phyloP scores from a whole-genome alignment of 805 yeast genomes.

The Hanseniaspora vineae region DNA sequence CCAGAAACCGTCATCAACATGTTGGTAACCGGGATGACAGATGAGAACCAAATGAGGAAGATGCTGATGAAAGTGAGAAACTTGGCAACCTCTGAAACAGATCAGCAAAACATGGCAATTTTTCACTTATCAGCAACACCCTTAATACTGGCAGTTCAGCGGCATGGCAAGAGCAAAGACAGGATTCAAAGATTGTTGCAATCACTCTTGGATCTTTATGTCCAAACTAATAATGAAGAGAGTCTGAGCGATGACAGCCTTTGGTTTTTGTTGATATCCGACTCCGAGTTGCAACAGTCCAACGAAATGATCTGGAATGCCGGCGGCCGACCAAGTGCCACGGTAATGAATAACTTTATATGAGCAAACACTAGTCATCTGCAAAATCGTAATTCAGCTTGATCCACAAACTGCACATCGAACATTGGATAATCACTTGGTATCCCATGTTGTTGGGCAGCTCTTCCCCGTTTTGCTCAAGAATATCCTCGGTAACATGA shows the following conservation, averaged over 20 bases:
- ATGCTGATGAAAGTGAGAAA: too few species aligned
- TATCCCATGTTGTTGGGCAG: constrained; percentile 37
- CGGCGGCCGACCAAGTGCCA: neutral
- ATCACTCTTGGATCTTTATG: neutral
- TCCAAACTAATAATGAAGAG: neutral
- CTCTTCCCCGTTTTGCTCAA: constrained; percentile 34
- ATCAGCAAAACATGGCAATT: too few species aligned
- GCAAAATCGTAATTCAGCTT: constrained; percentile 46
- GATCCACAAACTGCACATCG: constrained; percentile 77
- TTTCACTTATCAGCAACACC: neutral
- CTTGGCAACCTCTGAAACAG: too few species aligned
- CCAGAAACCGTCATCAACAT: neutral
- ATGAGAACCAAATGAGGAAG: too few species aligned
- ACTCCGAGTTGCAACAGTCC: neutral
- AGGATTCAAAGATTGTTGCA: neutral
- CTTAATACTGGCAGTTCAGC: neutral
- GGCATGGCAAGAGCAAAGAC: neutral
- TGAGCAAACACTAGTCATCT: constrained; percentile 12
- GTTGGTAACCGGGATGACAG: neutral
- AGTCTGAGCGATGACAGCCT: neutral
- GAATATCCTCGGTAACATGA: constrained; percentile 43
- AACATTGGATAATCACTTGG: constrained; percentile 67
- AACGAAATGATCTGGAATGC: neutral
- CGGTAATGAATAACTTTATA: neutral
- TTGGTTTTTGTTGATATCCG: neutral